phyloP scores from a whole-genome alignment of 2,329 filamentous ascomycete genomes.

The Nigrograna mackinnonii region DNA sequence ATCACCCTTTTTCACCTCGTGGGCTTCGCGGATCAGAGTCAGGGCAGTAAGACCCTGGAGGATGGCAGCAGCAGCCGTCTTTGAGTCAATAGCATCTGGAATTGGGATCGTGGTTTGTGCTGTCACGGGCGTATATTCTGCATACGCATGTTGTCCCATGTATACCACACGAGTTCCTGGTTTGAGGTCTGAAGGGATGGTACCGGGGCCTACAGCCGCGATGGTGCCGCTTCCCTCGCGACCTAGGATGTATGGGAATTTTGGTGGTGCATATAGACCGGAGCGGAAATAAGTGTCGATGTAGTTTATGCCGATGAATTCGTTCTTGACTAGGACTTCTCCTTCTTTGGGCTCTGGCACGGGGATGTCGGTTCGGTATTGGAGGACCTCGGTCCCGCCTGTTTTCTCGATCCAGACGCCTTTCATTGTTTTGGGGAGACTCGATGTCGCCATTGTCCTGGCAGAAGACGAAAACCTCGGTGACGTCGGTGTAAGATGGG shows the following conservation, averaged over 20 bases:
- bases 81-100: conserved; percentile 63
- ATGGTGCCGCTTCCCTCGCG: conserved; percentile 78
- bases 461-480: not conserved
- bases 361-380: conserved; percentile 71
- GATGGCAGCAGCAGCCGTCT: conserved; percentile 69
- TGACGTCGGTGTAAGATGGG: not conserved
- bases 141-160: conserved; percentile 60
- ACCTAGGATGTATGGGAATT: conserved; percentile 75
- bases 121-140: conserved; percentile 61
- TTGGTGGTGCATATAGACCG: conserved; percentile 73
- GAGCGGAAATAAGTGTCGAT: conserved; percentile 93
- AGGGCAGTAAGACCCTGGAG: conserved; percentile 84
- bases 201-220: conserved; percentile 59
- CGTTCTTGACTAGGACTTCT: conserved; percentile 80
- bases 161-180: conserved; percentile 74
- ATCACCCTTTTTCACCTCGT: conserved; percentile 72
- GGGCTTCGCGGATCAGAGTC: conserved; percentile 75
- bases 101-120: conserved; percentile 63
- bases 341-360: conserved; percentile 71
- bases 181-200: conserved; percentile 57
- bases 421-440: conserved; percentile 69
- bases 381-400: conserved; percentile 71
- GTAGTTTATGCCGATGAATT: conserved; percentile 80
- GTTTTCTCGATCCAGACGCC: conserved; percentile 73
- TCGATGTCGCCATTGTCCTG: conserved; percentile 48